Evolutionary conservation across 176 grass and related monocot genomes (phyloP), one percentile per base, ranked within the genome.

Genomic region (Oropetium thomaeum): DNA sequence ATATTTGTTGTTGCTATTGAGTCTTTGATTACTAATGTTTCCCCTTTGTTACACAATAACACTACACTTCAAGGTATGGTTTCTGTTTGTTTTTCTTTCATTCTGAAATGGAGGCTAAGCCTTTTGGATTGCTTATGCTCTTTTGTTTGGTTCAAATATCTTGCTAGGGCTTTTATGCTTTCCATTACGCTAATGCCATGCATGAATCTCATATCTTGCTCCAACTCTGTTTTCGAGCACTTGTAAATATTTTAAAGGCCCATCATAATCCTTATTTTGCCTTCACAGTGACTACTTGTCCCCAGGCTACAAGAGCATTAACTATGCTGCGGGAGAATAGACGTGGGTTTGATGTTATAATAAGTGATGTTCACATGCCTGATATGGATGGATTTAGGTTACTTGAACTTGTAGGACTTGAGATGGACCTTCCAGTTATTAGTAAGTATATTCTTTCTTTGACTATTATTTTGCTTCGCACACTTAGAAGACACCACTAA

Each of bases 361-460:
- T 99, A 79, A 99, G 96, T 29, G 96, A 99, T 77, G 96, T 99
- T 62, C 96, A 99, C 70, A 99, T 99, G 96, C 96, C 96, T 28
- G 96, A 99, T 81, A 99, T 96, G 87, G 82, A 99, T 72, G 96
- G 96, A 27, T 96, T 99, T 70, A 92, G 83, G 63, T 82, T 99
- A 74, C 96, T 99, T 84, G 96, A 99, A 86, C 89, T 85, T 73
- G 89, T 99, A 51, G 96, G 96, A 22, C 89, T 99, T 71, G 96
- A 99, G 78, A 92, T 99, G 96, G 96, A 99, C 54, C 89, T 99
- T 71, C 96, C 96, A 47, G 96, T 99, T 76, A 99, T 99, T 70
- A 99, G 96, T 99, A 80, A 88, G 96, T 99, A 87, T 8, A 83
- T 58, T 40, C 25, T 83, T 13, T 7, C 0, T 51, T 65, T 3